A percentile compares a stretch with the other conserved stretches of the same genome.
These are phyloP conservation scores for Tricladium varicosporioides DNA, from an alignment of 2,329 filamentous ascomycete species.

Conservation along the genomic window DNA sequence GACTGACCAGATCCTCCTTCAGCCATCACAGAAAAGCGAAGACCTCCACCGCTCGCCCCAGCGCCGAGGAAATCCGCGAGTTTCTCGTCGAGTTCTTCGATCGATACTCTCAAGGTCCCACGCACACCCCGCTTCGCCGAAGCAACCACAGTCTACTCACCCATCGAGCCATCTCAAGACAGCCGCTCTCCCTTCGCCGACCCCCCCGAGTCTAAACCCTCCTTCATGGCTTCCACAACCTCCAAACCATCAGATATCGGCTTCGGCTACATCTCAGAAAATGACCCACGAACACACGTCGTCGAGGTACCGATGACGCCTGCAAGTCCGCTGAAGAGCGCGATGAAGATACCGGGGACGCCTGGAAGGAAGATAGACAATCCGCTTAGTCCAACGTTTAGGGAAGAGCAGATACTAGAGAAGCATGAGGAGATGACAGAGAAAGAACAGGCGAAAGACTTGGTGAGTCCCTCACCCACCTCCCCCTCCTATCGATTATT, in stretches of 20 bases:
- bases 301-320: slow-evolving; percentile 66
- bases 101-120: slow-evolving; percentile 53
- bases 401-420: slow-evolving; percentile 82
- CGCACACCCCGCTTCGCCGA: slow-evolving; percentile 78
- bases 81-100: slow-evolving; percentile 38
- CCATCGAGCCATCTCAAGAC: slow-evolving; percentile 55
- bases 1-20: slow-evolving; percentile 5
- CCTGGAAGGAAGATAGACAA: slow-evolving; percentile 70
- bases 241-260: slow-evolving; percentile 82
- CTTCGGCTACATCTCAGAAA: slow-evolving; percentile 80
- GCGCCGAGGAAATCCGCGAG: slow-evolving; percentile 42
- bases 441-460: slow-evolving; percentile 80
- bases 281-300: slow-evolving; percentile 51
- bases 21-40: slow-evolving; percentile 27
- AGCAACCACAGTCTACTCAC: slow-evolving; percentile 76
- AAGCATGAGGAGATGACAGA: slow-evolving; percentile 80
- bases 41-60: slow-evolving; percentile 26
- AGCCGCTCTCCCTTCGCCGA: slow-evolving; percentile 57
- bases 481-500: not conserved
- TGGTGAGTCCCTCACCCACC: slow-evolving; percentile 59
- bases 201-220: slow-evolving; percentile 48
- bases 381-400: slow-evolving; percentile 86
- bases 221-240: slow-evolving; percentile 50
- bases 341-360: slow-evolving; percentile 82
- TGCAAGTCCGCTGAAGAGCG: slow-evolving; percentile 82